These are phyloP conservation scores for Triglochin maritima DNA, from an alignment of 106 monocot genomes.

Conservation along the genomic window DNA sequence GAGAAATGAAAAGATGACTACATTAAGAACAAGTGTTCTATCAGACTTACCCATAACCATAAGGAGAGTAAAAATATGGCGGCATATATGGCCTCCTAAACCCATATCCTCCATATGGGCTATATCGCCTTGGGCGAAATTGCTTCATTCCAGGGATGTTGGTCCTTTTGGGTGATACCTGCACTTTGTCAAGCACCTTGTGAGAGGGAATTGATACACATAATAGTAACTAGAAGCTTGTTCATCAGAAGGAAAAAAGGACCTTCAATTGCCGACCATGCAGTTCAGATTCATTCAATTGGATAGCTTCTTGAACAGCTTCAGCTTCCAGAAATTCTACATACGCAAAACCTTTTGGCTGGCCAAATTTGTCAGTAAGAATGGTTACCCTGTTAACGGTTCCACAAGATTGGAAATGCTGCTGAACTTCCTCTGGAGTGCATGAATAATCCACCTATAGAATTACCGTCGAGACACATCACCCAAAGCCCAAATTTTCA, in stretches of 20 bases:
- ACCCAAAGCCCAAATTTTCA: background rate
- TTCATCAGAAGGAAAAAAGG: background rate
- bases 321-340: constrained; percentile 77
- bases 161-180: constrained; percentile 63
- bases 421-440: constrained; percentile 96
- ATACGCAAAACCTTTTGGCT: constrained; percentile 86
- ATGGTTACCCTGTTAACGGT: constrained; percentile 85
- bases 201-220: background rate
- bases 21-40: background rate
- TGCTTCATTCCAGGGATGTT: constrained; percentile 80
- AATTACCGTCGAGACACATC: background rate
- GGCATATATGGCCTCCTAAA: constrained; percentile 53
- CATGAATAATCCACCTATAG: constrained; percentile 83
- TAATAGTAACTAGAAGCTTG: background rate
- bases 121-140: constrained; percentile 46
- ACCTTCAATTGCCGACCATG: constrained; percentile 94
- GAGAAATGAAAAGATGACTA: background rate
- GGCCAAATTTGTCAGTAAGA: constrained; percentile 81
- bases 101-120: constrained; percentile 41
- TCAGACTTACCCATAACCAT: constrained; percentile 51
- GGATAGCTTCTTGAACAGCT: constrained; percentile 77
- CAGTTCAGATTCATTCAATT: constrained; percentile 74
- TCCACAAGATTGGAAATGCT: constrained; percentile 87
- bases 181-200: background rate
- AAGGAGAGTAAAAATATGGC: constrained; percentile 58